Evolutionary conservation across 1,284 basidiomycete genomes (phyloP), one percentile per base, ranked within the genome.

Genomic region (Moesziomyces globuligerus): DNA sequence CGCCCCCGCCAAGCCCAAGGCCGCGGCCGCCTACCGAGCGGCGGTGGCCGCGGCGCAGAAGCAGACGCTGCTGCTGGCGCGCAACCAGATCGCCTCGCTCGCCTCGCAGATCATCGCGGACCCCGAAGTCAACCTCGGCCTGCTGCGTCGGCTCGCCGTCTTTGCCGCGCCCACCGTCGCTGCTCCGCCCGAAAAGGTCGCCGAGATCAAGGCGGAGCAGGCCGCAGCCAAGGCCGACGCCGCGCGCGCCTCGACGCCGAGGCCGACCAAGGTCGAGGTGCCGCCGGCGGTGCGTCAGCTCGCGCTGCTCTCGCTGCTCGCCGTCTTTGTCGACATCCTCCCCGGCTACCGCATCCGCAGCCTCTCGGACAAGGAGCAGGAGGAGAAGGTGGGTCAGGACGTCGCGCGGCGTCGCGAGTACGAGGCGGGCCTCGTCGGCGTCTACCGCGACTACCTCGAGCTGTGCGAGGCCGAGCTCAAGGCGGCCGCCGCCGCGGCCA

Each of bases 301-400:
- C 37, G 91, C 95, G 4, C 87, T 96, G 49, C 85, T 98, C 32
- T 96, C 93, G 15, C 90, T 97, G 79, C 86, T 98, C 24, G 92
- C 94, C 10, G 91, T 98, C 15, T 97, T 93, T 87, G 93, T 93
- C 79, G 96, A 99, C 82, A 88, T 98, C 65, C 89, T 98, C 43
- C 96, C 96, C 25, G 85, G 85, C 7, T 87, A 87, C 72, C 83
- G 86, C 28, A 97, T 99, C 80, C 91, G 96, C 49, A 84, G 89
- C 15, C 85, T 99, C 29, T 93, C 92, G 3, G 95, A 94, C 36
- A 88, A 88, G 66, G 96, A 99, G 84, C 91, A 91, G 83, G 85
- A 89, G 5, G 94, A 96, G 82, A 95, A 94, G 83, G 94, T 98
- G 56, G 90, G 92, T 81, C 95, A 98, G 83, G 90, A 94, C 84